Evolutionary conservation across 176 grass and related monocot genomes (phyloP), one percentile per base, ranked within the genome.

Genomic region (Bonia amplexicaulis): DNA sequence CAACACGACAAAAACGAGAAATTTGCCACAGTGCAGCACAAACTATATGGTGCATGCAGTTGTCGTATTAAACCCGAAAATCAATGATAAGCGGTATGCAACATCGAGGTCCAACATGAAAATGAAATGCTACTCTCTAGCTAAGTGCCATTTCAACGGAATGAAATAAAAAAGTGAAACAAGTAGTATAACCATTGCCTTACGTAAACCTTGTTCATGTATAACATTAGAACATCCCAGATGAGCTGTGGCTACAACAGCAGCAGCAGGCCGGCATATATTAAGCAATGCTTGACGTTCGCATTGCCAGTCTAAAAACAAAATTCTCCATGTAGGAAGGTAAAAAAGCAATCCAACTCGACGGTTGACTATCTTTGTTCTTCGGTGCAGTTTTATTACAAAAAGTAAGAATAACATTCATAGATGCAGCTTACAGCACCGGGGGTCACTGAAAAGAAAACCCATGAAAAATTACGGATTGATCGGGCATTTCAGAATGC

Each of bases 321-420:
- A 64, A 74, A 84, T 48, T 53, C 45, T 53, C 9, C 6, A 25
- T 13, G 45, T 71, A 22, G 4, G 60, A 83, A 74, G 39, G 39
- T 29, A 83, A 69, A 61, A 61, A 84, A 29, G 48, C 23, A 87
- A 80, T 66, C 41, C 31, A 87, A 84, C 68, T 69, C 52, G 66
- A 69, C 12, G 3, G 75, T 72, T 29, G 67, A 82, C 31, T 86
- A 79, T 66, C 47, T 26, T 76, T 27, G 85, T 87, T 87, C 82
- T 53, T 63, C 45, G 54, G 89, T 80, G 76, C 81, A 80, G 76
- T 91, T 80, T 91, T 91, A 91, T 91, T 91, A 87, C 89, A 91
- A 55, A 62, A 79, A 40, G 44, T 51, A 77, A 80, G 33, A 79
- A 57, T 57, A 70, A 26, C 76, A 80, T 84, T 79, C 69, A 63